Base-by-base conservation (phyloP, 2,329 filamentous ascomycete genomes). In the Xylariomycetidae sp. region DNA sequence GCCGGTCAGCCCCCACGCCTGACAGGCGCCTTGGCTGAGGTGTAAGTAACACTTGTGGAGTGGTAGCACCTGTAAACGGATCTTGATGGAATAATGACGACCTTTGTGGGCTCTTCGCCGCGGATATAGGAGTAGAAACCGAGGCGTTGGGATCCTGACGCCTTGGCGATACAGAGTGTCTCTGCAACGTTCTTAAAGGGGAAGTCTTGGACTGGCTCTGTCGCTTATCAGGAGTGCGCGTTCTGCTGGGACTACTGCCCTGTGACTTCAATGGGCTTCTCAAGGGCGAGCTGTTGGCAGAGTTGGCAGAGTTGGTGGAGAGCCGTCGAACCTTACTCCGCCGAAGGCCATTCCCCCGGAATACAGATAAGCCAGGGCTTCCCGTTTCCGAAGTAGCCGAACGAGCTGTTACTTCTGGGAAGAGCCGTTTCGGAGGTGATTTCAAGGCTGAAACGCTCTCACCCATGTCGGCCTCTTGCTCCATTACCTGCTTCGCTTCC, bases 1-100 rank as follows among this genome's bases (percentile, higher is more conserved):
- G 64, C 43, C 75, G 76, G 48, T 87, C 85, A 41, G 77, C 74
- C 15, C 85, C 83, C 40, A 88, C 53, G 1, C 83, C 82, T 11
- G 82, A 83, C 12, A 81, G 73, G 27, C 69, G 67, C 17, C 81
- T 70, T 22, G 57, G 57, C 37, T 76, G 72, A 3, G 81, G 79
- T 3, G 74, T 83, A 6, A 87, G 57, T 10, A 85, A 61, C 31
- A 85, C 69, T 13, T 69, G 74, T 11, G 84, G 82, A 1, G 79
- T 82, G 13, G 70, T 69, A 20, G 66, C 53, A 3, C 79, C 79
- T 5, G 72, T 78, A 14, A 70, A 51, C 33, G 43, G 38, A 23
- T 55, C 39, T 19, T 48, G 44, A 25, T 46, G 49, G 38, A 57
- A 55, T 20, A 60, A 52, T 58, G 55, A 69, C 53, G 34, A 67